phyloP scores from a whole-genome alignment of 164 flowering plant species.

The Kalanchoe fedtschenkoi region DNA sequence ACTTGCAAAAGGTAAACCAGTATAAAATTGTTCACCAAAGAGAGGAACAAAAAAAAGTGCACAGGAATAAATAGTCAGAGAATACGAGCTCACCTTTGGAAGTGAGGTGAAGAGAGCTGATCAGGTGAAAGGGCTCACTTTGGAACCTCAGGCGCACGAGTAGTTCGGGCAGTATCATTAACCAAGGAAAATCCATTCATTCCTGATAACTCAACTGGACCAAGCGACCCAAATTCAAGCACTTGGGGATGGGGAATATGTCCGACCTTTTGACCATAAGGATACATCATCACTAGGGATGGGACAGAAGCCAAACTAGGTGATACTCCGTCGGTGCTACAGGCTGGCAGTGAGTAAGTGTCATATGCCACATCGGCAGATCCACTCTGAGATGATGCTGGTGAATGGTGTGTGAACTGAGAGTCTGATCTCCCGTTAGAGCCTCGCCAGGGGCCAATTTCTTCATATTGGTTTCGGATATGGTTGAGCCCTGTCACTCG shows the following conservation, averaged over 20 bases:
- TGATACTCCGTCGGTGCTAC: conserved; percentile 38
- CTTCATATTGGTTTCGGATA: conserved; percentile 55
- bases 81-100: background rate
- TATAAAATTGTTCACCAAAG: background rate
- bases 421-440: conserved; percentile 44
- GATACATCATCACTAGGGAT: conserved; percentile 68
- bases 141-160: conserved; percentile 33
- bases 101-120: background rate
- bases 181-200: conserved; percentile 33
- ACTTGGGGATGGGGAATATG: conserved; percentile 51
- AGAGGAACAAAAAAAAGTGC: background rate
- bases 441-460: conserved; percentile 38
- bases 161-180: conserved; percentile 27
- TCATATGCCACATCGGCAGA: conserved; percentile 54
- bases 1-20: background rate
- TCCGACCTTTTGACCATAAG: conserved; percentile 55
- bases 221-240: conserved; percentile 81
- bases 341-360: conserved; percentile 46
- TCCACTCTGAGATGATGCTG: conserved; percentile 24
- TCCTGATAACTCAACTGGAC: conserved; percentile 49
- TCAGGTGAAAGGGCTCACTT: no score
- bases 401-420: conserved; percentile 24
- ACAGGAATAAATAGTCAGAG: background rate
- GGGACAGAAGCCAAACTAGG: conserved; percentile 33
- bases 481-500: conserved; percentile 51